Percentiles rank a stretch among this genome's conserved stretches.
Conservation (phyloP, 768 basidiomycete genomes). For the Leccinellum luteum region DNA sequence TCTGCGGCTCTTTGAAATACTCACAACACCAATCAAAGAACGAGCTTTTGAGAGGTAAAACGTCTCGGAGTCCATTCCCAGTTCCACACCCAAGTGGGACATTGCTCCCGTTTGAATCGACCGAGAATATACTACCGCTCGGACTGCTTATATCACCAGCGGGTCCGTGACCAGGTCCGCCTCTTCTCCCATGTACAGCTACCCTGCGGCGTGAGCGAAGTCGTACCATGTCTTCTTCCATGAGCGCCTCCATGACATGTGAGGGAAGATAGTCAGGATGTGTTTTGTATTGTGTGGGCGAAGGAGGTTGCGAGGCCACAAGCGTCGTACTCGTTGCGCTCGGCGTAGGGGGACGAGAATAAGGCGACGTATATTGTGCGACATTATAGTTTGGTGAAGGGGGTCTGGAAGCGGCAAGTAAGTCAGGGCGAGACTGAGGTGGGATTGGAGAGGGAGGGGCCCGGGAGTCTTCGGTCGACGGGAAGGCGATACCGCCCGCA, state of each 20-base stretch:
- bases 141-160: conserved; percentile 58
- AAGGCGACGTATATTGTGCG: conserved; percentile 76
- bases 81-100: conserved; percentile 78
- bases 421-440: conserved; percentile 22
- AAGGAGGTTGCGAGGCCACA: conserved; percentile 29
- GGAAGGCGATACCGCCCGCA: conserved; percentile 70
- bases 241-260: conserved; percentile 83
- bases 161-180: conserved; percentile 37
- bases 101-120: conserved; percentile 65
- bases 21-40: conserved; percentile 97
- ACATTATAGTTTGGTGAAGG: conserved; percentile 79
- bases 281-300: conserved; percentile 32
- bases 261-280: conserved; percentile 63
- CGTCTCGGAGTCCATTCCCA: conserved; percentile 76
- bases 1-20: conserved; percentile 98
- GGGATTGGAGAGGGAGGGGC: conserved; percentile 35
- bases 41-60: conserved; percentile 84
- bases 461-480: conserved; percentile 54
- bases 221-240: conserved; percentile 94
- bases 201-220: conserved; percentile 63
- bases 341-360: conserved; percentile 54
- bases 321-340: conserved; percentile 20
- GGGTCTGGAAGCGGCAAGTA: conserved; percentile 54
- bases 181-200: conserved; percentile 39
- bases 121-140: conserved; percentile 73